Evolutionary conservation across 2,329 filamentous ascomycete genomes (phyloP), one percentile per base, ranked within the genome.

Genomic region (Aspergillus costaricaensis): DNA sequence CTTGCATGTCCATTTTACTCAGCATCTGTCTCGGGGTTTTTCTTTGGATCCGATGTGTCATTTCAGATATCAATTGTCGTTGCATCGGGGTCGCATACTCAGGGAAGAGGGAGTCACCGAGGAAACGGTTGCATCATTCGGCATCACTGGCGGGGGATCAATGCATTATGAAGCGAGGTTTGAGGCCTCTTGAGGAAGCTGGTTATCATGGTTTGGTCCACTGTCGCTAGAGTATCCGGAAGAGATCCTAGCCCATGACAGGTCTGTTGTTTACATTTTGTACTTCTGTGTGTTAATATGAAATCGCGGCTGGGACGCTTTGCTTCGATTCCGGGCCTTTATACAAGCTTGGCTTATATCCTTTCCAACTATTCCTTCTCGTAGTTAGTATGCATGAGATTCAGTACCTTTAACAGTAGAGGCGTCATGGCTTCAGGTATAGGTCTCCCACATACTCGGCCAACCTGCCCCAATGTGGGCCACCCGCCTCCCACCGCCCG

Each of bases 261-360:
- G 63, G 54, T 62, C 62, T 66, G 52, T 65, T 62, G 32, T 47
- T 62, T 67, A 58, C 59, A 66, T 59, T 61, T 62, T 49, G 61
- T 62, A 57, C 55, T 54, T 15, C 36, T 30, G 60, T 65, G 59
- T 64, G 52, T 64, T 65, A 65, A 69, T 65, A 66, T 55, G 38
- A 64, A 62, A 58, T 39, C 39, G 63, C 67, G 62, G 44, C 67
- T 65, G 65, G 65, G 53, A 62, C 62, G 64, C 65, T 60, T 36
- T 55, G 32, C 32, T 57, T 63, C 57, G 25, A 52, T 57, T 57
- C 55, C 52, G 54, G 50, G 15, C 39, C 39, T 12, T 44, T 36
- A 36, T 12, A 19, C 21, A 21, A 17, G 21, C 5, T 44, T 30
- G 25, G 7, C 15, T 50, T 15, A n/a, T 30, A 36, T 14, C 5